phyloP scores from a whole-genome alignment of 345 rosid genomes.

The Eucalyptus dawsonii region DNA sequence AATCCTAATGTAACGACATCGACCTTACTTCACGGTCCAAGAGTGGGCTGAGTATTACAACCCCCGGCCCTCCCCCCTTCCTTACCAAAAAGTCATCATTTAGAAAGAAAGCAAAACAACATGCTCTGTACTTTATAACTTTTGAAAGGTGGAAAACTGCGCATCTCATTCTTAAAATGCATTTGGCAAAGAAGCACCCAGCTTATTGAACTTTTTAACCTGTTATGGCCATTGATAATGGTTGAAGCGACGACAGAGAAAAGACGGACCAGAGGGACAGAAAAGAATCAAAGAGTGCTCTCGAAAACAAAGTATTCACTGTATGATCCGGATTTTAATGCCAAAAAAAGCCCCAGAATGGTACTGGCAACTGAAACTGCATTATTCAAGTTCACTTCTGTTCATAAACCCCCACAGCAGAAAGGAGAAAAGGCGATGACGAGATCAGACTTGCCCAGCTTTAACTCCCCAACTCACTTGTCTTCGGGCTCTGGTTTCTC shows the following conservation, averaged over 20 bases:
- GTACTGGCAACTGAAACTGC: background rate
- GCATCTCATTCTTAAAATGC: background rate
- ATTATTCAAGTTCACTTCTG: background rate
- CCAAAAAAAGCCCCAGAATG: background rate
- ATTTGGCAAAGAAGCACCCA: background rate
- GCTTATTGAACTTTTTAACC: background rate
- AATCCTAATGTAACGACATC: background rate
- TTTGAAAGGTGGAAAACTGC: background rate
- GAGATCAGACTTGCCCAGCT: background rate
- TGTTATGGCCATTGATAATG: background rate
- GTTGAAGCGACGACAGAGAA: background rate
- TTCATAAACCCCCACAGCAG: background rate
- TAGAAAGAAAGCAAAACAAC: background rate
- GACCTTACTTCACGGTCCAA: background rate
- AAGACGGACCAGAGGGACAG: background rate
- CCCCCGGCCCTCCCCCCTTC: background rate
- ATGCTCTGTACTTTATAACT: background rate
- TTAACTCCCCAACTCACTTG: background rate
- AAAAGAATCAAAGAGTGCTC: background rate
- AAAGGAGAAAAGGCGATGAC: background rate
- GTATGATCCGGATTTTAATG: background rate
- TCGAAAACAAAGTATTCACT: background rate
- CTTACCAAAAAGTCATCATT: background rate
- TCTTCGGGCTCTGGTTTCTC: slow-evolving; percentile 35
- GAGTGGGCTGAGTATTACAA: background rate